Conservation (phyloP, 2,329 filamentous ascomycete genomes). For the Fusarium staphyleae region DNA sequence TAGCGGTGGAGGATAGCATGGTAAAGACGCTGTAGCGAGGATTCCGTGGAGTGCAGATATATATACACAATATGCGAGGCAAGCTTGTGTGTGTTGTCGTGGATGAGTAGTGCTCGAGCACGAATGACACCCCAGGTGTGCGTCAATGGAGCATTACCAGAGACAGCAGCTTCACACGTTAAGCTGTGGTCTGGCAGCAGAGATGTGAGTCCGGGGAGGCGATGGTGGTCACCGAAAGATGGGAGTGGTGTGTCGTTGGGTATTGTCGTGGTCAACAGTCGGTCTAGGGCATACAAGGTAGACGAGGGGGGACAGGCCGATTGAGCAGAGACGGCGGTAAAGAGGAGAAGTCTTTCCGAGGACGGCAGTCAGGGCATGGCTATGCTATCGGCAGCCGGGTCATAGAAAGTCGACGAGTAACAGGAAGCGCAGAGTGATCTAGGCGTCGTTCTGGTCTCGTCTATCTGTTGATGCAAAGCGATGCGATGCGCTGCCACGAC, state of each 20-base stretch:
- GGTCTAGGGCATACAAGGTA: constrained; percentile 34
- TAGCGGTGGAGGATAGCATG: constrained; percentile 29
- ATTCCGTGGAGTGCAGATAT: constrained; percentile 26
- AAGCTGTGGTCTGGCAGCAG: constrained; percentile 23
- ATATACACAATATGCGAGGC: constrained; percentile 24
- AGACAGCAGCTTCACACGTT: constrained; percentile 28
- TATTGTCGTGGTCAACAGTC: constrained; percentile 31
- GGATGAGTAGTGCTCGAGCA: constrained; percentile 17
- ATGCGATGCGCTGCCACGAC: constrained; percentile 36
- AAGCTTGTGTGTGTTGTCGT: constrained; percentile 21
- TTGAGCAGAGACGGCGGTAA: constrained; percentile 26
- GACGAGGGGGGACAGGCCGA: constrained; percentile 15
- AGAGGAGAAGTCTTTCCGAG: constrained; percentile 14
- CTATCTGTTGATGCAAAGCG: constrained; percentile 20
- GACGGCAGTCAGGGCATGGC: constrained; percentile 24
- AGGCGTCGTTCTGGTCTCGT: constrained; percentile 11
- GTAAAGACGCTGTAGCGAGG: constrained; percentile 12
- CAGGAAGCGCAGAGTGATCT: constrained; percentile 6
- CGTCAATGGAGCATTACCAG: constrained; percentile 37
- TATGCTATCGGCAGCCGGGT: too few species aligned
- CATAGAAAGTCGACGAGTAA: background rate
- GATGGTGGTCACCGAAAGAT: constrained; percentile 33
- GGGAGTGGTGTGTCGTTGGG: constrained; percentile 30
- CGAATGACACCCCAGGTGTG: constrained; percentile 31
- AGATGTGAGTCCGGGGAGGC: constrained; percentile 26